phyloP scores from a whole-genome alignment of 2,329 filamentous ascomycete genomes.

The Cladosporium sp. region DNA sequence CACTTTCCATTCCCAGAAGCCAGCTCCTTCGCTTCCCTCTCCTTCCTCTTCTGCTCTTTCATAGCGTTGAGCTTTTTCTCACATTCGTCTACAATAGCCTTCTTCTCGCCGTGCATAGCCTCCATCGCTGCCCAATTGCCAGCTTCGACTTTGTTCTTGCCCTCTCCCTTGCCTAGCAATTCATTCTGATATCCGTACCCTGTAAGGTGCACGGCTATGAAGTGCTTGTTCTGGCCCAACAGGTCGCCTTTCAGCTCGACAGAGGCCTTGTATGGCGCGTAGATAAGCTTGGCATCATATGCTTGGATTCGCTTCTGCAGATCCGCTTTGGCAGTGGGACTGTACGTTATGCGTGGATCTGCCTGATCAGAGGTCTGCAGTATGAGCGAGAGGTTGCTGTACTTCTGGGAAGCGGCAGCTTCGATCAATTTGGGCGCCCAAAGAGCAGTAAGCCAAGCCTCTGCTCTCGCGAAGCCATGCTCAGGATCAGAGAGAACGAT shows the following conservation, averaged over 20 bases:
- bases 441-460: slow-evolving; percentile 68
- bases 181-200: slow-evolving; percentile 65
- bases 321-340: slow-evolving; percentile 37
- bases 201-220: slow-evolving; percentile 60
- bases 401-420: slow-evolving; percentile 21
- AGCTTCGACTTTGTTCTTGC: slow-evolving; percentile 65
- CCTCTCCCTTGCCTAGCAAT: slow-evolving; percentile 60
- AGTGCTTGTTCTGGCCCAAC: slow-evolving; percentile 46
- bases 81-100: slow-evolving; percentile 26
- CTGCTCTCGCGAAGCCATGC: slow-evolving; percentile 57
- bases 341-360: slow-evolving; percentile 28
- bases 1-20: neutral
- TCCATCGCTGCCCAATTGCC: slow-evolving; percentile 61
- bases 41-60: slow-evolving; percentile 16
- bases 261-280: slow-evolving; percentile 49
- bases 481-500: slow-evolving; percentile 64
- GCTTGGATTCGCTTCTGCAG: slow-evolving; percentile 34
- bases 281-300: slow-evolving; percentile 35
- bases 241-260: slow-evolving; percentile 55
- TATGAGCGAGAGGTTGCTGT: slow-evolving; percentile 7
- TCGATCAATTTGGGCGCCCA: slow-evolving; percentile 64
- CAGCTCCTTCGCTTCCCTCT: slow-evolving; percentile 17
- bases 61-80: slow-evolving; percentile 17
- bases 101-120: slow-evolving; percentile 50
- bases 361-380: slow-evolving; percentile 28